Base-by-base conservation (phyloP, 2,329 filamentous ascomycete genomes). In the Exophiala phaeomuriformis region DNA sequence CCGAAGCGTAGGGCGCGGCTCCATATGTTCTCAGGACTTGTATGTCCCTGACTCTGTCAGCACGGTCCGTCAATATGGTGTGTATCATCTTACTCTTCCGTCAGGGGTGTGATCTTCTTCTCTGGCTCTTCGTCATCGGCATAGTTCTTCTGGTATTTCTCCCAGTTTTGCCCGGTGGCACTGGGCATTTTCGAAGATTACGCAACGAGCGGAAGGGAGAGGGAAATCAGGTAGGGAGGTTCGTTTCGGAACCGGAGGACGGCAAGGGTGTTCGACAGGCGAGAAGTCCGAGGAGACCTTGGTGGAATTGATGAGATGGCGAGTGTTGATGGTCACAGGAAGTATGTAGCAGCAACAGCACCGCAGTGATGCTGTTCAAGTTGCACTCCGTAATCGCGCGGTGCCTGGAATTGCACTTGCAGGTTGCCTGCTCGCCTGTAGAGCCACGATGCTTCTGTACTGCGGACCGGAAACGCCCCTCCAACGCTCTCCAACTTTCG, bases 21-120 rank as follows among this genome's bases (percentile, higher is more conserved):
- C 94, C 94, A 73, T 98, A 98, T 58, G 93, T 98, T 78, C 97
- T 98, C 65, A 98, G 83, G 63, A 98, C 93, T 77, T 96, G 90
- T 67, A 98, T 98, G 77, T 98, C 93, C 78, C 91, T 97, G 63
- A 53, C 45, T 52, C 41, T 52, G 59, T 73, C 65, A 73, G 70
- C 64, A 44, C 41, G 43, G 52, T 53, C 52, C 41, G 9, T 42
- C 51, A 43, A 40, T 12, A 40, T 8, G 19, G 46, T 5, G 19
- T 3, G 41, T 29, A 29, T 33, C 12, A 8, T 76, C 86, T 63
- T 80, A 96, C 91, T 97, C 93, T 77, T 97, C 93, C 64, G 90
- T 86, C 59, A 98, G 78, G 62, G 93, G 93, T 56, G 90, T 91
- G 69, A 98, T 98, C 83, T 98, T 98, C 85, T 98, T 98, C 81